These are phyloP conservation scores for Gelatoporia subvermispora DNA, from an alignment of 768 basidiomycete genomes.

Conservation along the genomic window DNA sequence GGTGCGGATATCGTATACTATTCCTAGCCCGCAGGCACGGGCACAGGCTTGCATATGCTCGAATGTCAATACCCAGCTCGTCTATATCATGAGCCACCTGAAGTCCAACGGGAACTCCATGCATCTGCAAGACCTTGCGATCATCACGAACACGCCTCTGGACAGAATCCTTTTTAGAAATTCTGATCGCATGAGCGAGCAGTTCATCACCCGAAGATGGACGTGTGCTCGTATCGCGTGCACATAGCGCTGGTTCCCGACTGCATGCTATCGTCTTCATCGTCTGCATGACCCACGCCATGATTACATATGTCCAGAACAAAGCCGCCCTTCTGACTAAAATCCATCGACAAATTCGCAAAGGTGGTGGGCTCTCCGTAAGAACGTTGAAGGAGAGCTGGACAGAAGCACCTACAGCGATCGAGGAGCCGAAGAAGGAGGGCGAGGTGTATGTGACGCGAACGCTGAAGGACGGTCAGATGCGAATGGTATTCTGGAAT, in stretches of 20 bases:
- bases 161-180: conserved; percentile 62
- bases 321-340: conserved; percentile 81
- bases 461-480: conserved; percentile 75
- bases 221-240: conserved; percentile 84
- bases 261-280: not conserved
- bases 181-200: conserved; percentile 81
- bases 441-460: conserved; percentile 87
- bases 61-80: conserved; percentile 83
- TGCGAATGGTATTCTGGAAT: conserved; percentile 87
- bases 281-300: conserved; percentile 43
- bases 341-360: conserved; percentile 79
- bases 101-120: conserved; percentile 70
- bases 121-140: conserved; percentile 83
- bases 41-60: conserved; percentile 69
- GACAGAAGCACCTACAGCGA: conserved; percentile 79
- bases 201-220: conserved; percentile 74
- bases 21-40: conserved; percentile 87
- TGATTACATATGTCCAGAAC: conserved; percentile 78
- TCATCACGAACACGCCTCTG: conserved; percentile 73
- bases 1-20: conserved; percentile 65
- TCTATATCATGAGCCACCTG: conserved; percentile 77
- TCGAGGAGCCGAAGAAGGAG: conserved; percentile 86
- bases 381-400: conserved; percentile 85
- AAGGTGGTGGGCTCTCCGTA: conserved; percentile 82
- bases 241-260: conserved; percentile 19